Evolutionary conservation across 805 yeast species (phyloP).

Genomic region (Saturnispora dispora): DNA sequence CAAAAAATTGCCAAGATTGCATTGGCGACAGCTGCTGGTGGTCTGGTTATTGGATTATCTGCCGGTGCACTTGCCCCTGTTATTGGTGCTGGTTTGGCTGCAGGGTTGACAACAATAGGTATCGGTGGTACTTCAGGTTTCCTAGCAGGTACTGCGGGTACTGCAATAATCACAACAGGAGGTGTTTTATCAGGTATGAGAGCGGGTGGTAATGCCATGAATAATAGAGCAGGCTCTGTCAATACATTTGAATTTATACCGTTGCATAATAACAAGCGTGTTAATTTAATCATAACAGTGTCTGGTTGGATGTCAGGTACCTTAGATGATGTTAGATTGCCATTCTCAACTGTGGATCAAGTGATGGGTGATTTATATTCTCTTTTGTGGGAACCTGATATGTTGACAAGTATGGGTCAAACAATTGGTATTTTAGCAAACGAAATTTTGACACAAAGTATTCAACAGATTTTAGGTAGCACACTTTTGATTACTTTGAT

Average conservation of each 20-base stretch:
- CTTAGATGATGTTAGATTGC: conserved; percentile 90
- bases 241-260: conserved; percentile 92
- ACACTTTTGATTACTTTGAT: conserved; percentile 82
- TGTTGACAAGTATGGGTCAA: conserved; percentile 93
- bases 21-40: conserved; percentile 92
- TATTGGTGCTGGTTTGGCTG: conserved; percentile 97
- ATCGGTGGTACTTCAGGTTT: conserved; percentile 89
- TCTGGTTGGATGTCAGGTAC: conserved; percentile 98
- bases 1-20: conserved; percentile 82
- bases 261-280: conserved; percentile 79
- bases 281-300: conserved; percentile 79
- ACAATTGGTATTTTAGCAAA: conserved; percentile 89
- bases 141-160: conserved; percentile 94
- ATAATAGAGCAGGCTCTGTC: conserved; percentile 81
- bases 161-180: conserved; percentile 85
- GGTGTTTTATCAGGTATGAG: conserved; percentile 87
- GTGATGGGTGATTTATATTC: conserved; percentile 95
- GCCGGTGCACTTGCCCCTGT: conserved; percentile 97
- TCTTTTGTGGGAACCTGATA: conserved; percentile 95
- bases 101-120: conserved; percentile 92
- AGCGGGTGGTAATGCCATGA: conserved; percentile 81
- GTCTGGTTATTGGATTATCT: conserved; percentile 84
- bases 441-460: conserved; percentile 84
- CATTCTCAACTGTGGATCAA: conserved; percentile 94
- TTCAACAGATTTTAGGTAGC: conserved; percentile 91